These are phyloP conservation scores for Acorus gramineus DNA, from an alignment of 106 monocot species.

Conservation along the genomic window DNA sequence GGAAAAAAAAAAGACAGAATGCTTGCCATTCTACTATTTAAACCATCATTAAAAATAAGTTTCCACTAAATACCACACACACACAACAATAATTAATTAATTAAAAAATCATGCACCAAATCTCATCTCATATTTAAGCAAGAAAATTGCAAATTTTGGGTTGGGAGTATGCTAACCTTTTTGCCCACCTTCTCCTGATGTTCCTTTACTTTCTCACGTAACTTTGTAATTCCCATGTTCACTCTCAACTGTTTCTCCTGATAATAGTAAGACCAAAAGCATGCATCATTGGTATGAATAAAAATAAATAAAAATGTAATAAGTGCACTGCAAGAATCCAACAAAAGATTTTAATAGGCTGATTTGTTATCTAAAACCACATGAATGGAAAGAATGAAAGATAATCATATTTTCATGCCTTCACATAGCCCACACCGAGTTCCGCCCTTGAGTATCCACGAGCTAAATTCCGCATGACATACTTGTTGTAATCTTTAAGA, in stretches of 20 bases:
- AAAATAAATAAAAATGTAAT: background rate
- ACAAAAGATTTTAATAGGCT: background rate
- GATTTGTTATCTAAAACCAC: too few relatives aligned
- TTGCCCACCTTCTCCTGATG: constrained; percentile 62
- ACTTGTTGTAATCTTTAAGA: constrained; percentile 76
- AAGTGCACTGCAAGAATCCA: background rate
- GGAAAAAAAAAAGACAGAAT: background rate
- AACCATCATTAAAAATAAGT: too few relatives aligned
- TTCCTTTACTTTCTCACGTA: constrained; percentile 64
- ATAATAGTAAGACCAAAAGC: background rate
- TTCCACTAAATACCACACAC: too few relatives aligned
- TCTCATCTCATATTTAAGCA: too few relatives aligned
- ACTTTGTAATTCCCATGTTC: constrained; percentile 67
- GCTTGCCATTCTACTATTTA: too few relatives aligned
- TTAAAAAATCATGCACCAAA: too few relatives aligned
- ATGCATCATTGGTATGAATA: background rate
- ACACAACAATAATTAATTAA: too few relatives aligned
- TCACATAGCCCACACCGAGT: constrained; percentile 80
- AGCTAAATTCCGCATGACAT: constrained; percentile 83
- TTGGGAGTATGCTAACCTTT: background rate
- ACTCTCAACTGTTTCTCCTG: constrained; percentile 71
- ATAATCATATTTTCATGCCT: constrained; percentile 23
- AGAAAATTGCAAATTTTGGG: too few relatives aligned
- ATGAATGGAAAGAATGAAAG: background rate
- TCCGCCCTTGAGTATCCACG: constrained; percentile 79